These are phyloP conservation scores for Cyberlindnera maritima DNA, from an alignment of 805 yeast genomes.

Conservation along the genomic window DNA sequence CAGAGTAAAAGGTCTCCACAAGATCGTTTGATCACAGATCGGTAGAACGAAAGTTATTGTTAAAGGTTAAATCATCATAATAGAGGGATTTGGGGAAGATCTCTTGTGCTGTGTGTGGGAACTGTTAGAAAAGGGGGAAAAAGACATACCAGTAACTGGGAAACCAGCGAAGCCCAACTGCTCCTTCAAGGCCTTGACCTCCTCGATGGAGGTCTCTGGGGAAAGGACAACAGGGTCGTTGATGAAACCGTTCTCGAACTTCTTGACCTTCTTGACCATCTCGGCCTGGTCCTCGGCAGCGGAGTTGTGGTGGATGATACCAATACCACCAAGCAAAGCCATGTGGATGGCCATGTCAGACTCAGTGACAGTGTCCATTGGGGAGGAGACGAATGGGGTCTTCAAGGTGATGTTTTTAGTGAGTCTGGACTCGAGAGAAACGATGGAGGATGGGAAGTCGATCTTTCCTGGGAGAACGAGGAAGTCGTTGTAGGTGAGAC, in stretches of 20 bases:
- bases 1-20: slow-evolving; percentile 70
- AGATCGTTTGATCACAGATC: slow-evolving; percentile 94
- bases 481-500: slow-evolving; percentile 96
- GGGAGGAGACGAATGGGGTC: slow-evolving; percentile 95
- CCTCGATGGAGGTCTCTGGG: slow-evolving; percentile 74
- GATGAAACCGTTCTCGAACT: slow-evolving; percentile 96
- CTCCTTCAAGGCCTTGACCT: slow-evolving; percentile 69
- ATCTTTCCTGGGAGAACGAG: slow-evolving; percentile 94
- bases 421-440: slow-evolving; percentile 77
- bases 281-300: slow-evolving; percentile 96
- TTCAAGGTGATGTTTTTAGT: slow-evolving; percentile 90
- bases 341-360: slow-evolving; percentile 95
- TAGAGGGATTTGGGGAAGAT: slow-evolving; percentile 3
- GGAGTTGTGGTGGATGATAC: slow-evolving; percentile 98
- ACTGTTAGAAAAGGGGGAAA: slow-evolving; percentile 6
- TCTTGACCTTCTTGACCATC: slow-evolving; percentile 96
- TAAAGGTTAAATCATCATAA: slow-evolving; percentile 50
- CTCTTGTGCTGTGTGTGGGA: background rate
- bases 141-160: slow-evolving; percentile 97
- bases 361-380: slow-evolving; percentile 99
- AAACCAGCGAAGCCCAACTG: slow-evolving; percentile 90
- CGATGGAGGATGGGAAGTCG: slow-evolving; percentile 77
- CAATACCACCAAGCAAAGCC: slow-evolving; percentile 98
- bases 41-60: slow-evolving; percentile 99
- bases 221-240: slow-evolving; percentile 87